Percentiles rank a stretch among this genome's conserved stretches.
These are phyloP conservation scores for Tetrahymena borealis DNA, from an alignment of 73 alveolate genomes.

Conservation along the genomic window DNA sequence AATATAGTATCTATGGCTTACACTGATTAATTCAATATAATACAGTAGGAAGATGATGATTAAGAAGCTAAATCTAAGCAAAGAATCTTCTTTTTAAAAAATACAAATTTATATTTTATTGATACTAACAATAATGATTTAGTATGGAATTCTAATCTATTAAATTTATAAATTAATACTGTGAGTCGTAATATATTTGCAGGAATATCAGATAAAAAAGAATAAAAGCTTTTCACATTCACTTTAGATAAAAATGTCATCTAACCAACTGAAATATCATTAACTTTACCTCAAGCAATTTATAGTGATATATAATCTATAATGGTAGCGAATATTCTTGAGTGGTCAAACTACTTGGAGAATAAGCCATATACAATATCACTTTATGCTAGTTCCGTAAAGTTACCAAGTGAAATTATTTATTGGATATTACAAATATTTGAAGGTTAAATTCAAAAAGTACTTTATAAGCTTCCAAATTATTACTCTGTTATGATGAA, in stretches of 20 bases:
- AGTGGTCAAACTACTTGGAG: background rate
- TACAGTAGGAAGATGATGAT: background rate
- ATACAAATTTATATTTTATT: background rate
- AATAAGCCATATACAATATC: background rate
- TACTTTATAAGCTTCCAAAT: background rate
- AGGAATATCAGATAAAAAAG: too few species aligned
- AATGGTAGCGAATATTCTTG: background rate
- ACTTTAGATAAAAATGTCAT: too few species aligned
- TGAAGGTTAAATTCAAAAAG: background rate
- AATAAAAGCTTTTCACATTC: too few species aligned
- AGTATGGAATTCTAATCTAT: background rate
- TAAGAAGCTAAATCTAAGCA: background rate
- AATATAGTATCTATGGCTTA: background rate
- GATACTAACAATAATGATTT: background rate
- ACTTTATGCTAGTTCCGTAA: background rate
- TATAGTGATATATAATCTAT: background rate
- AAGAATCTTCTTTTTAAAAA: background rate
- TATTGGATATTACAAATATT: background rate
- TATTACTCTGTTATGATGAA: background rate
- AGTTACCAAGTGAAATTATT: background rate
- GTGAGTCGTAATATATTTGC: too few species aligned
- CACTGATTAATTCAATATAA: background rate
- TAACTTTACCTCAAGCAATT: background rate
- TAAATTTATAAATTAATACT: too few species aligned
- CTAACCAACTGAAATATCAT: too few species aligned